phyloP scores from a whole-genome alignment of 83 land plant genomes.

The Picea engelmannii region DNA sequence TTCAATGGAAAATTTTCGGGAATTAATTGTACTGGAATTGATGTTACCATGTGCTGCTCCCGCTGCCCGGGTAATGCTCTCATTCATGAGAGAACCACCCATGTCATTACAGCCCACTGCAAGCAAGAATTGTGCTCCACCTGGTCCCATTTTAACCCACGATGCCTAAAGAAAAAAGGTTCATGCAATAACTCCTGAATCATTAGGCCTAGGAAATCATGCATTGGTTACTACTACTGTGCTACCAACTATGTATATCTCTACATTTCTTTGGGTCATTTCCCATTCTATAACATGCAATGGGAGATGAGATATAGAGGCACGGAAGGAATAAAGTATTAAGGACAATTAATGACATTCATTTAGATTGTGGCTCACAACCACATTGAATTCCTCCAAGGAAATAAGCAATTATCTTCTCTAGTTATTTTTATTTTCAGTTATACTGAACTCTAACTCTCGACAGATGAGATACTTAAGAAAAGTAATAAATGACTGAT shows the following conservation, averaged over 20 bases:
- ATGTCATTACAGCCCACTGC: conserved; percentile 51
- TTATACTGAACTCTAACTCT: too few relatives aligned
- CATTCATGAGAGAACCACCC: conserved; percentile 58
- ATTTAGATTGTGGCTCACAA: too few relatives aligned
- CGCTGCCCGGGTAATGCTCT: conserved; percentile 55
- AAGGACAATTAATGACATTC: neutral
- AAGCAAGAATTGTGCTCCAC: conserved; percentile 44
- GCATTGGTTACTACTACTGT: too few relatives aligned
- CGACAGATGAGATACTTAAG: too few relatives aligned
- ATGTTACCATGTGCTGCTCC: conserved; percentile 45
- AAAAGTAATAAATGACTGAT: too few relatives aligned
- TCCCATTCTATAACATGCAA: neutral
- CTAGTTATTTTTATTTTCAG: too few relatives aligned
- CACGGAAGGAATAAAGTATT: neutral
- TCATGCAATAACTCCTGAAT: neutral
- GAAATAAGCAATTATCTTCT: too few relatives aligned
- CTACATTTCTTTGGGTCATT: neutral
- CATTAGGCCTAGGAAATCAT: neutral
- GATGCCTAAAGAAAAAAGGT: conserved; percentile 32
- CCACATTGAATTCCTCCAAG: too few relatives aligned
- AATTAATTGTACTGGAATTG: neutral
- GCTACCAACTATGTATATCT: neutral
- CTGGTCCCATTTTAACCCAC: conserved; percentile 58
- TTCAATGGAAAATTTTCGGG: conserved; percentile 9
- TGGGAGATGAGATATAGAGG: neutral